These are phyloP conservation scores for Begonia peltatifolia DNA, from an alignment of 306 rosid species.

Conservation along the genomic window DNA sequence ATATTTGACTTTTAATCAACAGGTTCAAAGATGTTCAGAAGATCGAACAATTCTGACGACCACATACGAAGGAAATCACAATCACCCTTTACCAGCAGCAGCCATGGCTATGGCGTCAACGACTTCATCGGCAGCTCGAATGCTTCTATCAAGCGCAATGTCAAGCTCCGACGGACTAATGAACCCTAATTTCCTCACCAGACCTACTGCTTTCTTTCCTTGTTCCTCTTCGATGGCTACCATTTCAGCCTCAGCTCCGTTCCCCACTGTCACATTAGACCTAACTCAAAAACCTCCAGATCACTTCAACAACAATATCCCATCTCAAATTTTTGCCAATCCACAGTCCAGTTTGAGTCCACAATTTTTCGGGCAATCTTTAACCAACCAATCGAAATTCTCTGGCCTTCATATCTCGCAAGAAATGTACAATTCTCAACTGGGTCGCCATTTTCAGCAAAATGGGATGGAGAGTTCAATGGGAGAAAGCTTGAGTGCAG, in stretches of 20 bases:
- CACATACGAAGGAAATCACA: constrained; percentile 71
- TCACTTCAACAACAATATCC: too few relatives aligned
- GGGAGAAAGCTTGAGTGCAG: constrained; percentile 34
- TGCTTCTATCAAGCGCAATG: constrained; percentile 61
- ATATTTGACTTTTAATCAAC: not conserved
- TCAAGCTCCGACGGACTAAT: constrained; percentile 37
- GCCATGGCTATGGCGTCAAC: constrained; percentile 70
- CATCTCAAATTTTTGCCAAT: too few relatives aligned
- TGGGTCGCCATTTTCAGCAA: not conserved
- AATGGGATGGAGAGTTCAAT: too few relatives aligned
- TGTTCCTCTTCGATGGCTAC: constrained; percentile 56
- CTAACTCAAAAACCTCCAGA: constrained; percentile 41
- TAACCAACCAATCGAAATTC: constrained; percentile 39
- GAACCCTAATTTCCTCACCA: constrained; percentile 31
- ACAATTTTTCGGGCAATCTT: constrained; percentile 32
- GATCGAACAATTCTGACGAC: constrained; percentile 45
- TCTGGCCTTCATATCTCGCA: constrained; percentile 52
- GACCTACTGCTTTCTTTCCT: constrained; percentile 32
- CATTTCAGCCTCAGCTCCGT: constrained; percentile 68
- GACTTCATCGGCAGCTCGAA: constrained; percentile 50
- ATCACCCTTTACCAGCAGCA: constrained; percentile 58
- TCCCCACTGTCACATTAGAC: constrained; percentile 70
- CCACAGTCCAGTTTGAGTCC: constrained; percentile 31
- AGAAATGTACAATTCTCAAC: constrained; percentile 9
- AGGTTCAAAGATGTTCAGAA: constrained; percentile 78